Percentiles rank a stretch among this genome's conserved stretches.
Conservation (phyloP, 768 basidiomycete genomes). For the Hypsizygus marmoreus region DNA sequence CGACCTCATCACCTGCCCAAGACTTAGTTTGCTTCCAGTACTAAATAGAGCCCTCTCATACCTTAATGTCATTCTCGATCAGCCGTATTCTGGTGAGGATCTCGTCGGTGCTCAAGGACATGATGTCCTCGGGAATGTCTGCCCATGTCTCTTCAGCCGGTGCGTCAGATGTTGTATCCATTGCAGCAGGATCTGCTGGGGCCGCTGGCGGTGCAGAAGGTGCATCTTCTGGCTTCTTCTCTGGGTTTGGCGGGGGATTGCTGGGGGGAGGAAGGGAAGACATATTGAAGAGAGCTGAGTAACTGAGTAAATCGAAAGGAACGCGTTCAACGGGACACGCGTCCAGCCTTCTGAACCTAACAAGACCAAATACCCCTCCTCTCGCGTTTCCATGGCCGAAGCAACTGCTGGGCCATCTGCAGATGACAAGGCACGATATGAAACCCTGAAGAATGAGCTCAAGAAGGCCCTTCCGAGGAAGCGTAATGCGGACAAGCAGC, state of each 20-base stretch:
- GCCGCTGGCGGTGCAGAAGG: conserved; percentile 33
- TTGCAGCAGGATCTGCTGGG: conserved; percentile 40
- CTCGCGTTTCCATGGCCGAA: conserved; percentile 37
- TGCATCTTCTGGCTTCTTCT: conserved; percentile 52
- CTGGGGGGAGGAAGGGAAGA: conserved; percentile 60
- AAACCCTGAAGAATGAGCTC: conserved; percentile 73
- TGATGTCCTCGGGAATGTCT: conserved; percentile 90
- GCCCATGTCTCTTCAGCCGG: conserved; percentile 81
- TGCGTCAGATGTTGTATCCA: conserved; percentile 78
- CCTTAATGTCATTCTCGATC: conserved; percentile 97
- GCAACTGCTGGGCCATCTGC: conserved; percentile 40
- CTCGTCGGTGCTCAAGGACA: conserved; percentile 78
- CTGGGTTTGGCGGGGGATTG: conserved; percentile 50
- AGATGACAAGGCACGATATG: conserved; percentile 76
- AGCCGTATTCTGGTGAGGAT: conserved; percentile 87
- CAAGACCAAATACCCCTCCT: conserved; percentile 27
- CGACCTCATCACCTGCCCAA: conserved; percentile 88
- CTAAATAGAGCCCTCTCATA: conserved; percentile 26
- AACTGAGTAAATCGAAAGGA: conserved; percentile 19
- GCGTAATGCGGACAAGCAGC: conserved; percentile 71
- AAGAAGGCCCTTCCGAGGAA: conserved; percentile 75
- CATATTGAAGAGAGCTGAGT: conserved; percentile 36
- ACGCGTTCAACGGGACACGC: conserved; percentile 40
- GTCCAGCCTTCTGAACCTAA: conserved; percentile 27
- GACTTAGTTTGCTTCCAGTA: neutral